Evolutionary conservation across 2,329 filamentous ascomycete genomes (phyloP).

Genomic region (Dendrostoma leiphaemia): DNA sequence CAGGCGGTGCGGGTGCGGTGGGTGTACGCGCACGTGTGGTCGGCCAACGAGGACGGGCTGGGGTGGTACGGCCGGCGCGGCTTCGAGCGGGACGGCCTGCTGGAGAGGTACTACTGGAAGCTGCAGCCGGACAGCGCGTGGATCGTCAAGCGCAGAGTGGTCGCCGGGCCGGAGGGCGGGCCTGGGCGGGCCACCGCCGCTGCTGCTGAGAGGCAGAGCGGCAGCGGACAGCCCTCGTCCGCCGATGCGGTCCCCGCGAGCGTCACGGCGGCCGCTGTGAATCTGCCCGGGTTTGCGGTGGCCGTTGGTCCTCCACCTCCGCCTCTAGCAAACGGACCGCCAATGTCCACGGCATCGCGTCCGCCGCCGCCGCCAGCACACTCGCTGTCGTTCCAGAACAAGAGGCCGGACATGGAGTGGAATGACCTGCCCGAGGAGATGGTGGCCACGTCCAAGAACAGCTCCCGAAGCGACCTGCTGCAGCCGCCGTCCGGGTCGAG

Average conservation of each 20-base stretch:
- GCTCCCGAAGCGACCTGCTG: slow-evolving; percentile 21
- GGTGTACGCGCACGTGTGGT: slow-evolving; percentile 66
- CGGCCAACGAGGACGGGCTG: slow-evolving; percentile 61
- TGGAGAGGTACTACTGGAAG: slow-evolving; percentile 61
- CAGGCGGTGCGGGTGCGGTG: slow-evolving; percentile 8
- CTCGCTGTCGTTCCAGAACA: slow-evolving; percentile 55
- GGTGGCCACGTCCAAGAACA: slow-evolving; percentile 31
- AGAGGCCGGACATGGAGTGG: slow-evolving; percentile 60
- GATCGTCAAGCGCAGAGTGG: slow-evolving; percentile 50
- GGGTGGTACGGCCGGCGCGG: slow-evolving; percentile 60
- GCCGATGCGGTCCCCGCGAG: slow-evolving; percentile 18
- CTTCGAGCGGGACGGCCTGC: slow-evolving; percentile 49
- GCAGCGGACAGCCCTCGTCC: no score
- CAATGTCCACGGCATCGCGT: slow-evolving; percentile 7
- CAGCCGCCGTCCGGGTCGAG: slow-evolving; percentile 39
- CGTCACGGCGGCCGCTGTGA: slow-evolving; percentile 28
- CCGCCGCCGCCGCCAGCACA: slow-evolving; percentile 24
- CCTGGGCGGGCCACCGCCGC: slow-evolving; percentile 4
- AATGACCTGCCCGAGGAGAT: slow-evolving; percentile 65
- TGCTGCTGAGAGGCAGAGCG: slow-evolving; percentile 7
- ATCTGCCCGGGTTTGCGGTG: slow-evolving; percentile 19
- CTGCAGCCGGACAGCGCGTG: slow-evolving; percentile 61
- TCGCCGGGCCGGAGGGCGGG: slow-evolving; percentile 21
- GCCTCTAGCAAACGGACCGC: slow-evolving; percentile 10
- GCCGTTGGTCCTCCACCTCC: slow-evolving; percentile 16